Percentiles rank a stretch among this genome's conserved stretches.
Conservation (phyloP, 2,329 filamentous ascomycete genomes). For the Neurospora sp. region DNA sequence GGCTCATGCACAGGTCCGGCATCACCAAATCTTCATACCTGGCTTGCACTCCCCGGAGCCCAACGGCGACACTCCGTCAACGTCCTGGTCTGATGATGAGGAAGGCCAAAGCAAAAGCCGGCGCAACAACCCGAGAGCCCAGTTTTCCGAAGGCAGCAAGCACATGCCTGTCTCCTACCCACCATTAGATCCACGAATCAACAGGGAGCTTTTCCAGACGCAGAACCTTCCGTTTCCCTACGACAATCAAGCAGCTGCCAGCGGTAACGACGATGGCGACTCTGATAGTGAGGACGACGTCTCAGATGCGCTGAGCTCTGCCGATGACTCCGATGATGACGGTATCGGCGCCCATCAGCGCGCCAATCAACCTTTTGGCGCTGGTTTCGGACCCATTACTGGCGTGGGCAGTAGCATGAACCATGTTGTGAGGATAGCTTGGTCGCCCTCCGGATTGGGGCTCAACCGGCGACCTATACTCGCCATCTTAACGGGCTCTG, state of each 20-base stretch:
- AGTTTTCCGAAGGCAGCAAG: constrained; percentile 24
- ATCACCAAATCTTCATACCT: not conserved
- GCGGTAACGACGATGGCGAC: constrained; percentile 1
- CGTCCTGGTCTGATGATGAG: constrained; percentile 17
- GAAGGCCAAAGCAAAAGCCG: constrained; percentile 17
- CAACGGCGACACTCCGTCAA: constrained; percentile 14
- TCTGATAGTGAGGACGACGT: constrained; percentile 11
- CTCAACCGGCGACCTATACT: constrained; percentile 43
- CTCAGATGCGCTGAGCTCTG: constrained; percentile 15
- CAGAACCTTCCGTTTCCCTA: constrained; percentile 26
- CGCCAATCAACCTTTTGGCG: constrained; percentile 28
- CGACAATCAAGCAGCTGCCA: constrained; percentile 5
- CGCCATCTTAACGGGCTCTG: constrained; percentile 38
- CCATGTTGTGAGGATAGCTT: constrained; percentile 42
- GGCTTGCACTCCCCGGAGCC: constrained; percentile 3
- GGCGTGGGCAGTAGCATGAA: constrained; percentile 41
- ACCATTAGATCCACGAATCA: constrained; percentile 30
- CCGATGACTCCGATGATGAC: constrained; percentile 16
- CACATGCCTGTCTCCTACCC: constrained; percentile 28
- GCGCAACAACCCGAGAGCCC: constrained; percentile 19
- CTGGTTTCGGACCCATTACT: constrained; percentile 35
- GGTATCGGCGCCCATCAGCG: constrained; percentile 14
- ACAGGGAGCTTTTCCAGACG: constrained; percentile 33
- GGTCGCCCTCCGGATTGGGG: constrained; percentile 50
- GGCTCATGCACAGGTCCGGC: not conserved